Base-by-base conservation (phyloP, 257 asterid species). In the Echites panduratus region DNA sequence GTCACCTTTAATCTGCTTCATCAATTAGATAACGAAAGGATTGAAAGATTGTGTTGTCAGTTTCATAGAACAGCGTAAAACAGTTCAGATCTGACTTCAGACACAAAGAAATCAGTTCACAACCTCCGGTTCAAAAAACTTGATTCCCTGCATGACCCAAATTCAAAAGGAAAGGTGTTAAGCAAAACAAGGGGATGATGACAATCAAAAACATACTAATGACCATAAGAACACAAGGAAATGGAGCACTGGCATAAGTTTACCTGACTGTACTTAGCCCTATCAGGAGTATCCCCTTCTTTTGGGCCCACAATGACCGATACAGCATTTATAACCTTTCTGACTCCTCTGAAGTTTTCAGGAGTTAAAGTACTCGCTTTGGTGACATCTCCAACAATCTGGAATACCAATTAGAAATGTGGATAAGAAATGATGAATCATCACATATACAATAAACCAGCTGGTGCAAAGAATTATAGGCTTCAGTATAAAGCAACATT, bases 51-150 rank as follows among this genome's bases (percentile, higher is more conserved):
- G 7, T 19, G 47, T 43, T 78, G 79, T 78, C 79, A 78, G 78
- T 17, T 72, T 35, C 27, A 35, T 29, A 32, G 74, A 75, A 53
- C 17, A 43, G 26, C 63, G 61, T 52, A 54, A 66, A 48, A 68
- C 63, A 44, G 77, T 75, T 72, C 59, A 73, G 47, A 76, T 59
- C 50, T 62, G 41, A 79, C 76, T 65, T 59, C 54, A 70, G 59
- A 79, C 66, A 41, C 54, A 73, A 73, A 77, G 80, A 75, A 80
- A 74, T 73, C 70, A 73, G 77, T 70, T 75, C 82, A 84, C 76
- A 77, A 91, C 97, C 99, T 94, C 99, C 11, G 99, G 97, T 80
- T 94, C 97, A 75, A 94, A 94, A 85, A 94, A 94, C 85, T 91
- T 94, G 89, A 94, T 86, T 82, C 99, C 99, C 99, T 94, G 93